These are phyloP conservation scores for Phylloporus gajari DNA, from an alignment of 1,284 basidiomycete species.

Conservation along the genomic window DNA sequence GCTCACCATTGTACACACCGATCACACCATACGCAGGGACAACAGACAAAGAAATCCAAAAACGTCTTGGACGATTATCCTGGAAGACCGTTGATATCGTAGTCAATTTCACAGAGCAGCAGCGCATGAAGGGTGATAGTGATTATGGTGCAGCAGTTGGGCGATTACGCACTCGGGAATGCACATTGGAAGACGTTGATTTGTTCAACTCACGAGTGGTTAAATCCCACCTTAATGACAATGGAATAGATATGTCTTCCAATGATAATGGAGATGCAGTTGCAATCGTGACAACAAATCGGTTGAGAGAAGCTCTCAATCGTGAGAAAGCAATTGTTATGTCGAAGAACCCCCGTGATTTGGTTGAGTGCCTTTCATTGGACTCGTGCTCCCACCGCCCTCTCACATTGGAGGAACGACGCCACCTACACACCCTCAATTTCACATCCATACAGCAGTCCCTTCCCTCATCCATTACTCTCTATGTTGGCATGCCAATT, in stretches of 20 bases:
- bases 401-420: no score
- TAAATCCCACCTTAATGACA: slow-evolving; percentile 6
- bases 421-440: no score
- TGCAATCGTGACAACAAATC: background rate
- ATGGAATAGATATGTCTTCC: background rate
- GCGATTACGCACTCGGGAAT: slow-evolving; percentile 30
- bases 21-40: slow-evolving; percentile 22
- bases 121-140: slow-evolving; percentile 43
- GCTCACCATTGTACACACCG: slow-evolving; percentile 35
- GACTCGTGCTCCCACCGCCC: no score
- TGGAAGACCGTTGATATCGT: slow-evolving; percentile 43
- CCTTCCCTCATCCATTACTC: background rate
- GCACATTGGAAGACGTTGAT: slow-evolving; percentile 40
- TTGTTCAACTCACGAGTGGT: slow-evolving; percentile 43
- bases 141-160: slow-evolving; percentile 41
- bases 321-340: no score
- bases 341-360: no score
- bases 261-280: background rate
- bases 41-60: slow-evolving; percentile 23
- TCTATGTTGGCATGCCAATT: slow-evolving; percentile 41
- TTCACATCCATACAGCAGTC: background rate
- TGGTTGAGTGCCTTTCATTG: no score
- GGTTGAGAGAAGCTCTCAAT: no score
- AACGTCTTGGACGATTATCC: slow-evolving; percentile 37
- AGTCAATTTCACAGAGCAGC: slow-evolving; percentile 41